phyloP scores from a whole-genome alignment of 306 rosid species.

The Dryas octopetala region DNA sequence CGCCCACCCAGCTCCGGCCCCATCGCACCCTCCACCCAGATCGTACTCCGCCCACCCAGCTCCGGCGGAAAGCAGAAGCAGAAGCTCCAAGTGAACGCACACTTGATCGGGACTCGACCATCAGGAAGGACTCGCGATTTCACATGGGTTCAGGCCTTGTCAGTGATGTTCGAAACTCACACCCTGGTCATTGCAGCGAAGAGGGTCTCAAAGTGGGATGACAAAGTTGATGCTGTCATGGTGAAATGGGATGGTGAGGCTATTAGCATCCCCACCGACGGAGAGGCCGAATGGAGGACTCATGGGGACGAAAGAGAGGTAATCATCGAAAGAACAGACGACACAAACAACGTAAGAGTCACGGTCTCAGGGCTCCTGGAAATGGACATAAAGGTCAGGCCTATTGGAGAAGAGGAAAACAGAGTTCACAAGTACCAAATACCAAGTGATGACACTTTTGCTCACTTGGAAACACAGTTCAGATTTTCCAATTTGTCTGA shows the following conservation, averaged over 20 bases:
- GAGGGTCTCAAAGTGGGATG: slow-evolving; percentile 61
- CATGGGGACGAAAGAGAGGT: slow-evolving; percentile 51
- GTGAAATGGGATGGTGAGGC: slow-evolving; percentile 60
- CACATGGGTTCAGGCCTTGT: slow-evolving; percentile 80
- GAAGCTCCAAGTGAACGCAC: slow-evolving; percentile 68
- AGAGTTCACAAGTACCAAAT: too few species aligned
- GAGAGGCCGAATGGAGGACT: slow-evolving; percentile 61
- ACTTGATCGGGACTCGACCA: slow-evolving; percentile 71
- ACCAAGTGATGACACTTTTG: slow-evolving; percentile 58
- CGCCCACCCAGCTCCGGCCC: too few species aligned
- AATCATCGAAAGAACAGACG: slow-evolving; percentile 68
- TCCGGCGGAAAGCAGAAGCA: too few species aligned
- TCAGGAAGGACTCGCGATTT: slow-evolving; percentile 75
- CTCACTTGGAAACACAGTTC: slow-evolving; percentile 77
- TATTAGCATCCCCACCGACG: slow-evolving; percentile 41
- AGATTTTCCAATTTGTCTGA: slow-evolving; percentile 48
- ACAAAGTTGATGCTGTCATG: slow-evolving; percentile 50
- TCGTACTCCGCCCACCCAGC: too few species aligned
- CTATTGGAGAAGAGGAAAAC: slow-evolving; percentile 66
- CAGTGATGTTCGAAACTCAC: slow-evolving; percentile 65
- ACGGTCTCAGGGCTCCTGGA: slow-evolving; percentile 52
- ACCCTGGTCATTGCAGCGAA: slow-evolving; percentile 67
- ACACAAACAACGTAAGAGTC: slow-evolving; percentile 53
- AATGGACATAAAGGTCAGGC: slow-evolving; percentile 58
- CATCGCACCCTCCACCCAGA: too few species aligned